Evolutionary conservation across 2,329 filamentous ascomycete genomes (phyloP).

Genomic region (Claviceps arundinis): DNA sequence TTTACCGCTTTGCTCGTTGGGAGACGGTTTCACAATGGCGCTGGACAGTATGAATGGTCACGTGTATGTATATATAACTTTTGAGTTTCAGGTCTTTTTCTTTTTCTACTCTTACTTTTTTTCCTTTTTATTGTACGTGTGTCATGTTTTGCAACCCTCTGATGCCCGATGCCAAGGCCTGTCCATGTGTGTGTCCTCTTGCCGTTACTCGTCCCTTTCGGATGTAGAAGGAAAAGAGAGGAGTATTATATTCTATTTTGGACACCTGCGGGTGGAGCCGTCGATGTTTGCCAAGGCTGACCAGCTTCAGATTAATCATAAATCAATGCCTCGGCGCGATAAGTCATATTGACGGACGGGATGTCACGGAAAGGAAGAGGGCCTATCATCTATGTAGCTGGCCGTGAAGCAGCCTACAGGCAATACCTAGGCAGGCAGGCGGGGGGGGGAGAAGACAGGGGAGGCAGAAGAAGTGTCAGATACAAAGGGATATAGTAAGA

Average conservation of each 20-base stretch:
- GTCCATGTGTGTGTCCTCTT: background rate
- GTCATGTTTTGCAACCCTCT: too few species aligned
- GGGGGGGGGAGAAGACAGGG: background rate
- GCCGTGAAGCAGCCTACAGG: background rate
- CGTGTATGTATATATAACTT: background rate
- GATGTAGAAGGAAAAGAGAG: background rate
- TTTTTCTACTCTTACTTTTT: background rate
- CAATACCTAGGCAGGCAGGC: background rate
- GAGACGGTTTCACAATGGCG: background rate
- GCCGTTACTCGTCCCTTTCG: too few species aligned
- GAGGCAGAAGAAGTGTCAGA: background rate
- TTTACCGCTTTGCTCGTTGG: background rate
- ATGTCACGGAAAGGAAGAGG: too few species aligned
- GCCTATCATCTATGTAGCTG: background rate
- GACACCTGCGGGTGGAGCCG: background rate
- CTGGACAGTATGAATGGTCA: background rate
- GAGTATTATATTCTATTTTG: background rate
- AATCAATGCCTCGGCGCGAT: background rate
- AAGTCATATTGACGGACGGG: background rate
- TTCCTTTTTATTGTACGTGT: background rate
- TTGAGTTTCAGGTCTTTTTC: background rate
- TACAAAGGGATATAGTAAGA: slow-evolving; percentile 3
- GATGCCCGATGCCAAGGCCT: background rate
- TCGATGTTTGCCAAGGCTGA: background rate
- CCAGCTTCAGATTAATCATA: background rate